A percentile compares a stretch with the other conserved stretches of the same genome.
Evolutionary conservation across 2,329 filamentous ascomycete species (phyloP).

Genomic region (Aspergillus aculeatinus): DNA sequence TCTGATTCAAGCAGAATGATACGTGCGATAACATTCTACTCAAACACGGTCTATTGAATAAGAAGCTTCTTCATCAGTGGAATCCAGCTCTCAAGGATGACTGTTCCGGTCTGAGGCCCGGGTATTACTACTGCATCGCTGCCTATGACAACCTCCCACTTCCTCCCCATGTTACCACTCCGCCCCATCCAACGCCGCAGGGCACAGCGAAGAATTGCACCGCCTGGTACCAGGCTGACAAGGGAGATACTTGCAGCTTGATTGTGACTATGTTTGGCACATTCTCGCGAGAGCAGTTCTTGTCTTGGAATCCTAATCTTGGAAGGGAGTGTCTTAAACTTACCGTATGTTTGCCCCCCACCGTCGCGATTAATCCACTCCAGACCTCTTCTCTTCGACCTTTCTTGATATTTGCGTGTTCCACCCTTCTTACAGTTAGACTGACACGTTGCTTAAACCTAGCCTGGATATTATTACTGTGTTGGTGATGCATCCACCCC

Average conservation of each 20-base stretch:
- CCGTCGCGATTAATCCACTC: not conserved
- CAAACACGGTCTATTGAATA: not conserved
- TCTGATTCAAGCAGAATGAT: conserved; percentile 6
- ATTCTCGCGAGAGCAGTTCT: conserved; percentile 8
- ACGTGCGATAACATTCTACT: conserved; percentile 9
- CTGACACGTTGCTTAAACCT: not conserved
- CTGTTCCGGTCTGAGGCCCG: conserved; percentile 6
- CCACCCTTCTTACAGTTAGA: not conserved
- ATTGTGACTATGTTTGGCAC: conserved; percentile 12
- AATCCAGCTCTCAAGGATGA: conserved; percentile 13
- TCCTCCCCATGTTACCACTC: conserved; percentile 9
- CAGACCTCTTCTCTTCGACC: not conserved
- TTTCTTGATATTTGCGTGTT: not conserved
- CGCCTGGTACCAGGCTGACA: conserved; percentile 6
- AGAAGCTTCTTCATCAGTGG: conserved; percentile 9
- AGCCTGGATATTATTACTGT: conserved; percentile 9
- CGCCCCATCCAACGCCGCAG: not conserved
- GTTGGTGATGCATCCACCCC: conserved; percentile 9
- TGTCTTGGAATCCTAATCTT: conserved; percentile 12
- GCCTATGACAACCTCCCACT: conserved; percentile 8
- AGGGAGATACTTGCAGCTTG: conserved; percentile 9
- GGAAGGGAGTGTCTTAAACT: not conserved
- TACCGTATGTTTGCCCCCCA: not conserved
- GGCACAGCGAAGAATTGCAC: conserved; percentile 8
- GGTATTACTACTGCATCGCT: conserved; percentile 16